These are phyloP conservation scores for Heliamphora exappendiculata DNA, from an alignment of 148 eudicot species.

Conservation along the genomic window DNA sequence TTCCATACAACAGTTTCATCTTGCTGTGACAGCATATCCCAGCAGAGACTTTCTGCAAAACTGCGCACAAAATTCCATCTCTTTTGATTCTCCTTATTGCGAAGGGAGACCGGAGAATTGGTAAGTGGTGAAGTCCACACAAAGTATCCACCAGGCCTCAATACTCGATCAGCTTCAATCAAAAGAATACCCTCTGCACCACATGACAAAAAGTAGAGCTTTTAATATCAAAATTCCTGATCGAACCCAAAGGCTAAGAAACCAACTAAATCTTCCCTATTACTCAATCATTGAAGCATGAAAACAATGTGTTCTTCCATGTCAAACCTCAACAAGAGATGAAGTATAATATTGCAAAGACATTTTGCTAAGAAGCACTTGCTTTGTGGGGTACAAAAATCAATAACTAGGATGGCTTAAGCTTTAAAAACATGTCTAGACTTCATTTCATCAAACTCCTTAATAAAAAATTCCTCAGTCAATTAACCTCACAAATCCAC, in stretches of 20 bases:
- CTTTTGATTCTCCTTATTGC: conserved; percentile 72
- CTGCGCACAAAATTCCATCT: conserved; percentile 65
- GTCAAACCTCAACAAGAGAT: not conserved
- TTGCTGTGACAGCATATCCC: conserved; percentile 90
- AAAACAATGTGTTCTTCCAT: not conserved
- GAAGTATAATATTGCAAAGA: conserved; percentile 1
- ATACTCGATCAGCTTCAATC: conserved; percentile 82
- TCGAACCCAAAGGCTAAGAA: not conserved
- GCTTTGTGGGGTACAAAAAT: not conserved
- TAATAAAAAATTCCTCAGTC: too few relatives aligned
- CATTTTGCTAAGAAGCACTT: not conserved
- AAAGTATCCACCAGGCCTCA: conserved; percentile 97
- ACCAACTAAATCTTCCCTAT: not conserved
- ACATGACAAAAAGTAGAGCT: conserved; percentile 5
- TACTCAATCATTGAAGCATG: not conserved
- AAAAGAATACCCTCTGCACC: conserved; percentile 74
- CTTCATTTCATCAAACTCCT: not conserved
- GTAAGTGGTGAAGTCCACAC: conserved; percentile 96
- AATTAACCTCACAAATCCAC: not conserved
- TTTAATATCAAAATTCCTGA: not conserved
- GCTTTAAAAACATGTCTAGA: not conserved
- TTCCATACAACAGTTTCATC: conserved; percentile 97
- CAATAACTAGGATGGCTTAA: not conserved
- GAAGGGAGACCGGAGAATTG: conserved; percentile 47
- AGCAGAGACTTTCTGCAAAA: conserved; percentile 62